Evolutionary conservation across 208 protist species (phyloP).

Genomic region (Angomonas desouzai): DNA sequence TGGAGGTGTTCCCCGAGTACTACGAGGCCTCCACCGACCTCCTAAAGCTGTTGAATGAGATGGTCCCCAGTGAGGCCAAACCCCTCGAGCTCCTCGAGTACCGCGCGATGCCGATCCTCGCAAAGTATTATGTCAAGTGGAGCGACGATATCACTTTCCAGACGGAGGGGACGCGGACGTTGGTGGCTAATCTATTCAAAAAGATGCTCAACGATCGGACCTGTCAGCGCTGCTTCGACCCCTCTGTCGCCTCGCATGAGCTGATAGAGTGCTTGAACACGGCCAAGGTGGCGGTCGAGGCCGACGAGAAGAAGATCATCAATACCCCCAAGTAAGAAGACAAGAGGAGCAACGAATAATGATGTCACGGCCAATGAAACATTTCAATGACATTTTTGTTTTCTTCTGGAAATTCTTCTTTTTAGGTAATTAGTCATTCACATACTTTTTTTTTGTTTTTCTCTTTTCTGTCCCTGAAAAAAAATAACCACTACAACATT

Average conservation of each 20-base stretch:
- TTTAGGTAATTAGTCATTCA: neutral
- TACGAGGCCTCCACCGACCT: constrained; percentile 71
- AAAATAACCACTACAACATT: neutral
- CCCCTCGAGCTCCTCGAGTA: constrained; percentile 81
- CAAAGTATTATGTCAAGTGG: constrained; percentile 85
- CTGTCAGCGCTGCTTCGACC: constrained; percentile 79
- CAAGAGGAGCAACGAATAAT: neutral
- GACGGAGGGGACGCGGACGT: constrained; percentile 57
- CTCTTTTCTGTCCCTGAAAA: neutral
- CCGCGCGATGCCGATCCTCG: constrained; percentile 81
- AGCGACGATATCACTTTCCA: constrained; percentile 68
- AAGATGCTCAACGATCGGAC: constrained; percentile 75
- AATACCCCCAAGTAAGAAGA: neutral
- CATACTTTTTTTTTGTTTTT: constrained; percentile 1
- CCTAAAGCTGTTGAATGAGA: constrained; percentile 39
- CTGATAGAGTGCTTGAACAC: constrained; percentile 77
- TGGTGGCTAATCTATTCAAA: constrained; percentile 61
- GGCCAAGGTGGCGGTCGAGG: constrained; percentile 42
- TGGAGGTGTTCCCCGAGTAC: constrained; percentile 85
- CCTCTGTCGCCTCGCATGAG: constrained; percentile 78
- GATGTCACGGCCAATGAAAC: constrained; percentile 4
- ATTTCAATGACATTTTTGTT: neutral
- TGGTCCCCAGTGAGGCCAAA: constrained; percentile 55
- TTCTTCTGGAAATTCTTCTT: neutral
- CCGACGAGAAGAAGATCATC: constrained; percentile 31